Evolutionary conservation across 73 alveolate species (phyloP).

Genomic region (Blepharisma stoltei): DNA sequence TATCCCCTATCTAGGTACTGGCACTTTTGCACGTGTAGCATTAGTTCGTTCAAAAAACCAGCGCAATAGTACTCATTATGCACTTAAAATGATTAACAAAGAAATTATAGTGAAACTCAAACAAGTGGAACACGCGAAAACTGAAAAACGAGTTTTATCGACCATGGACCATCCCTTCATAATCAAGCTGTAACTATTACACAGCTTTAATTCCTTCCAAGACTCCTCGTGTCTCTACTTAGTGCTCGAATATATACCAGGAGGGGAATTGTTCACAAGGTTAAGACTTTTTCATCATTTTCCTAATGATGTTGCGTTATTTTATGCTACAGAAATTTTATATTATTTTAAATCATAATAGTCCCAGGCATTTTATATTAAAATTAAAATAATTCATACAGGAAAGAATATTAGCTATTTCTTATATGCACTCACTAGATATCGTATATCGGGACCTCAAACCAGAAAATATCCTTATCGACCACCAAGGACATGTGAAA

Average conservation of each 20-base stretch:
- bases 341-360: too few relatives aligned
- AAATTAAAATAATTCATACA: too few relatives aligned
- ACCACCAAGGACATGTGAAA: constrained; percentile 24
- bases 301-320: not conserved
- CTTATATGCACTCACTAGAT: constrained; percentile 32
- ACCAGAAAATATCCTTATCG: constrained; percentile 34
- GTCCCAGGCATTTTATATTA: too few relatives aligned
- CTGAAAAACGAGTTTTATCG: constrained; percentile 27
- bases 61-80: not conserved
- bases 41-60: not conserved
- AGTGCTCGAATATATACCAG: constrained; percentile 37
- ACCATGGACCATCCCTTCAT: constrained; percentile 36
- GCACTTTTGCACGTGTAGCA: constrained; percentile 1
- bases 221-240: constrained; percentile 34
- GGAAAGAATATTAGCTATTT: constrained; percentile 33
- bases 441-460: constrained; percentile 41
- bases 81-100: not conserved
- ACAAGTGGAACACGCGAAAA: not conserved
- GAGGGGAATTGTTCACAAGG: constrained; percentile 38
- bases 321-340: not conserved
- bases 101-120: constrained; percentile 7
- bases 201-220: constrained; percentile 25
- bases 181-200: constrained; percentile 30
- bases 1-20: not conserved
- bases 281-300: not conserved